These are phyloP conservation scores for Crotalaria pallida DNA, from an alignment of 306 rosid species.

Conservation along the genomic window DNA sequence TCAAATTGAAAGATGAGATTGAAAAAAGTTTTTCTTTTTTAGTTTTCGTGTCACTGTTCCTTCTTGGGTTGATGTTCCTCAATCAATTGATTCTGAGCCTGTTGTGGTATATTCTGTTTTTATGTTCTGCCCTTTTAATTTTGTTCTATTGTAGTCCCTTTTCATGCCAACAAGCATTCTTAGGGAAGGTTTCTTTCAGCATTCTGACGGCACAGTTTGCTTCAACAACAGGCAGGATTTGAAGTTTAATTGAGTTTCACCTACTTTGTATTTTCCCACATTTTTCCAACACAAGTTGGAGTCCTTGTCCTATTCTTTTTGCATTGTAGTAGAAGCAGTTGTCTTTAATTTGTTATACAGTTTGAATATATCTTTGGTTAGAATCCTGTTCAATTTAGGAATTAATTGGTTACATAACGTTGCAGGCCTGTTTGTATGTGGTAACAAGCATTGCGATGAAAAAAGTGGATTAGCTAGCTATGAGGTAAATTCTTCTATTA, in stretches of 20 bases:
- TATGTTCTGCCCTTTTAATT: not conserved
- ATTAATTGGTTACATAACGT: conserved; percentile 26
- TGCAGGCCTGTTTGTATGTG: conserved; percentile 88
- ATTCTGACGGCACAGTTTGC: too few species aligned
- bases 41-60: conserved; percentile 68
- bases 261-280: too few species aligned
- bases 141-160: not conserved
- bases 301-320: conserved; percentile 1
- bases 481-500: conserved; percentile 46
- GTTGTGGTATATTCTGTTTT: conserved; percentile 46
- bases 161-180: too few species aligned
- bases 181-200: too few species aligned
- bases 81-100: conserved; percentile 57
- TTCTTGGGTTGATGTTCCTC: conserved; percentile 60
- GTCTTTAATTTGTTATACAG: not conserved
- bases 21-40: too few species aligned
- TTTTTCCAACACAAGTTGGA: not conserved
- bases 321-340: not conserved
- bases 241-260: too few species aligned
- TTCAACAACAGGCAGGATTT: too few species aligned
- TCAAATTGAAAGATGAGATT: too few species aligned
- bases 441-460: conserved; percentile 75
- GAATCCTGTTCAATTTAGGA: conserved; percentile 16
- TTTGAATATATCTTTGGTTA: not conserved
- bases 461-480: conserved; percentile 79